Conservation (phyloP, 139 green algal species). For the Raphidocelis subcapitata region DNA sequence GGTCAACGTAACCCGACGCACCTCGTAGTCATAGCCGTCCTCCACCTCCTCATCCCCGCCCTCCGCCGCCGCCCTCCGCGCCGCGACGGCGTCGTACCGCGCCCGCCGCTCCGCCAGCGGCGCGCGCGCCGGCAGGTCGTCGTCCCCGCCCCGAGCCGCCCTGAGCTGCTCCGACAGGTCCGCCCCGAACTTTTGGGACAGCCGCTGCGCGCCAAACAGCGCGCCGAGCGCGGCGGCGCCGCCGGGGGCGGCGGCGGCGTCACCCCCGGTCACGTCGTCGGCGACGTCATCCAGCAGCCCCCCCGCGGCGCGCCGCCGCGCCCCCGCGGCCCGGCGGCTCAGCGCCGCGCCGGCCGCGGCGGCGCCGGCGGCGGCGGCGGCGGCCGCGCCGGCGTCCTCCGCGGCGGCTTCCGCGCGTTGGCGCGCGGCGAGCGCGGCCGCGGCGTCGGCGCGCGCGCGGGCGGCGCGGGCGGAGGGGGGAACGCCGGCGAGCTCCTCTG, state of each 20-base stretch:
- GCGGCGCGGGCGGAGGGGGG: too few relatives aligned
- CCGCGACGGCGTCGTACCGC: conserved; percentile 62
- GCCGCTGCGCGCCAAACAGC: conserved; percentile 48
- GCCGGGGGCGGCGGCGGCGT: conserved; percentile 14
- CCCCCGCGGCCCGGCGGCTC: neutral
- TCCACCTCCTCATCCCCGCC: conserved; percentile 10
- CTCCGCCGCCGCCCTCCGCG: conserved; percentile 31
- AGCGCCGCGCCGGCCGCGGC: neutral
- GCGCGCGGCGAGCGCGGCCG: too few relatives aligned
- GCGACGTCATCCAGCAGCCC: conserved; percentile 85
- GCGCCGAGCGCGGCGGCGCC: conserved; percentile 34
- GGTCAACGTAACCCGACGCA: too few relatives aligned
- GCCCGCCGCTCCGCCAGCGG: conserved; percentile 74
- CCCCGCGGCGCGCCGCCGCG: conserved; percentile 15
- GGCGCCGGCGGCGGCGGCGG: too few relatives aligned
- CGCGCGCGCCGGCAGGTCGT: conserved; percentile 38
- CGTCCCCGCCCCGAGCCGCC: conserved; percentile 34
- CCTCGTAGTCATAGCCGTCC: neutral
- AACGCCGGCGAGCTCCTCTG: too few relatives aligned
- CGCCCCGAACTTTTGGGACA: conserved; percentile 68
- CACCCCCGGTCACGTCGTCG: conserved; percentile 75
- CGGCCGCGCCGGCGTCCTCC: neutral
- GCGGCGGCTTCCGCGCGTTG: neutral
- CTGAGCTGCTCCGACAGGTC: conserved; percentile 44
- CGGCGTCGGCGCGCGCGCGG: too few relatives aligned